A percentile compares a stretch with the other conserved stretches of the same genome.
These are phyloP conservation scores for Actinomucor elegans DNA, from an alignment of 371 early-diverging fungal species.

Conservation along the genomic window DNA sequence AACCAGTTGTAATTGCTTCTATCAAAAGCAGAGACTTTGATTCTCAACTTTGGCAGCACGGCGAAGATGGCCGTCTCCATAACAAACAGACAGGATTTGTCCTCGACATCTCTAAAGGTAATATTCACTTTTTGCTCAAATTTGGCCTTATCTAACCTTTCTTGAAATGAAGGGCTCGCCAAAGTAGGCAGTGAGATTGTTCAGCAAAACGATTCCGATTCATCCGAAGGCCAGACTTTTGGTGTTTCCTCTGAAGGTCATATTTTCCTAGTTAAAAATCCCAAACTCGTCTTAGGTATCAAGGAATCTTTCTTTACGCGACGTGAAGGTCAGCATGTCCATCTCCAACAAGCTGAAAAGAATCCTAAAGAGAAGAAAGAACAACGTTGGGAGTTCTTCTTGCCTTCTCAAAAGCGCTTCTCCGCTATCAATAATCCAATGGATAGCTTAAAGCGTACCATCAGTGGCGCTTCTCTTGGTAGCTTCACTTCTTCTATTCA, in stretches of 20 bases:
- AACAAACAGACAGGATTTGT: conserved; percentile 57
- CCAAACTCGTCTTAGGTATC: conserved; percentile 52
- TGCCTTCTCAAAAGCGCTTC: conserved; percentile 25
- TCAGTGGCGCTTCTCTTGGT: conserved; percentile 28
- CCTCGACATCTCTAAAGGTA: conserved; percentile 56
- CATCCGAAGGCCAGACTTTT: conserved; percentile 28
- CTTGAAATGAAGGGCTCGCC: conserved; percentile 25
- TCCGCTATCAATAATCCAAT: conserved; percentile 4
- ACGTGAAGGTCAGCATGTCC: conserved; percentile 45
- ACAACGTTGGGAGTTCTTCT: conserved; percentile 45
- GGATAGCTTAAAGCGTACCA: conserved; percentile 25
- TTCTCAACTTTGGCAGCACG: conserved; percentile 58
- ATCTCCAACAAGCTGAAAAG: conserved; percentile 36
- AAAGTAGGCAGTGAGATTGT: conserved; percentile 47
- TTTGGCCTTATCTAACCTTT: not conserved
- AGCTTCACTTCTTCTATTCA: conserved; percentile 9
- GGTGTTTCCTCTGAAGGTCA: conserved; percentile 38
- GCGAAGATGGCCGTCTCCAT: conserved; percentile 49
- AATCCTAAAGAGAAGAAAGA: conserved; percentile 32
- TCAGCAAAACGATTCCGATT: conserved; percentile 36
- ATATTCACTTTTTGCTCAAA: not conserved
- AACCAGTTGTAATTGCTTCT: conserved; percentile 32
- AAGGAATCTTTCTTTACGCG: conserved; percentile 50
- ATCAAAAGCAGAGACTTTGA: conserved; percentile 33
- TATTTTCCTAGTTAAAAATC: conserved; percentile 37